These are phyloP conservation scores for Populus deltoides DNA, from an alignment of 345 rosid species.

Conservation along the genomic window DNA sequence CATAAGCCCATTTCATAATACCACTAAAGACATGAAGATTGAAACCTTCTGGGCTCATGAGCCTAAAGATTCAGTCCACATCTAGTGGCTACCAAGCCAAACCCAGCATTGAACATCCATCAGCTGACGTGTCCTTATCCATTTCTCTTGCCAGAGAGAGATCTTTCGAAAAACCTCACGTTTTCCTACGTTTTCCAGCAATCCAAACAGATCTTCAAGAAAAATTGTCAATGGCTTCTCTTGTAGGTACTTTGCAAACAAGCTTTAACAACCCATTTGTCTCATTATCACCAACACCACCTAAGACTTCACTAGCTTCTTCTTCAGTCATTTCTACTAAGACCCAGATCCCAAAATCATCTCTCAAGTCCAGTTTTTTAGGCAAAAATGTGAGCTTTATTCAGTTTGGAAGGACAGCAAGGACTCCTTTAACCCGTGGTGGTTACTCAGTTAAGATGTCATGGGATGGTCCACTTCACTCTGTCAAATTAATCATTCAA, in stretches of 20 bases:
- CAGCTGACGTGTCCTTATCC: conserved; percentile 6
- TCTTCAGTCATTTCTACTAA: conserved; percentile 22
- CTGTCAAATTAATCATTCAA: conserved; percentile 76
- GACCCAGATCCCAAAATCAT: conserved; percentile 10
- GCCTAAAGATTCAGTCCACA: not conserved
- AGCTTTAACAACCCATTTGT: not conserved
- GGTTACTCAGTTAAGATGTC: conserved; percentile 54
- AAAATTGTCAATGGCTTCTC: conserved; percentile 38
- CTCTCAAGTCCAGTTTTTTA: conserved; percentile 32
- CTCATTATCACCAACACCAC: conserved; percentile 3
- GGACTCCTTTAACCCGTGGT: not conserved
- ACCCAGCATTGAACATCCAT: not conserved
- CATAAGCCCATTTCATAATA: not conserved
- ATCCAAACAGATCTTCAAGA: conserved; percentile 6
- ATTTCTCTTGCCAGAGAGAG: not conserved
- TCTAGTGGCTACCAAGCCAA: not conserved
- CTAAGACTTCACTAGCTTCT: conserved; percentile 12
- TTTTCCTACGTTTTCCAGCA: conserved; percentile 8
- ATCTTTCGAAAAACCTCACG: not conserved
- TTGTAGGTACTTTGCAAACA: conserved; percentile 36
- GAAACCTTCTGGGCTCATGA: not conserved
- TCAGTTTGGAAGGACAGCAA: conserved; percentile 12
- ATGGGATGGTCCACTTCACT: conserved; percentile 84
- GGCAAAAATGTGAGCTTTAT: conserved; percentile 15
- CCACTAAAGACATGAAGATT: not conserved